A percentile compares a stretch with the other conserved stretches of the same genome.
These are phyloP conservation scores for Sporothrix euskadiensis DNA, from an alignment of 2,329 filamentous ascomycete species.

Conservation along the genomic window DNA sequence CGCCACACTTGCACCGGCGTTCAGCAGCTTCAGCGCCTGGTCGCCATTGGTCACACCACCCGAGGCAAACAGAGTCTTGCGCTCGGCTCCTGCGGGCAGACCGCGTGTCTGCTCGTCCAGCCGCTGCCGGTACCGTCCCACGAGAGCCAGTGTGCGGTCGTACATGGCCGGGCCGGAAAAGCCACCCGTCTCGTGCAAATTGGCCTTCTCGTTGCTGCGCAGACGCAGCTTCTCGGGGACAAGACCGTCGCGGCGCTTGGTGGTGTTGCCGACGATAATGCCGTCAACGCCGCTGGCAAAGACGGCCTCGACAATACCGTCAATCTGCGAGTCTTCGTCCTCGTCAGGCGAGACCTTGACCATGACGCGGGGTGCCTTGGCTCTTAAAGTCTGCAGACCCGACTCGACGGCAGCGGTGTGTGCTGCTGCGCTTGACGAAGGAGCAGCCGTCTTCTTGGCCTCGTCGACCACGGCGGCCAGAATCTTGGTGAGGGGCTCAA, in stretches of 20 bases:
- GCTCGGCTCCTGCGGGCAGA: conserved; percentile 35
- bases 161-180: conserved; percentile 92
- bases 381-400: conserved; percentile 47
- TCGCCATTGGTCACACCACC: conserved; percentile 88
- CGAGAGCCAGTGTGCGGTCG: conserved; percentile 72
- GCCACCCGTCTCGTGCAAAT: conserved; percentile 76
- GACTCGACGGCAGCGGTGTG: conserved; percentile 21
- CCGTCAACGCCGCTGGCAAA: conserved; percentile 85
- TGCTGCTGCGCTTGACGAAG: not conserved
- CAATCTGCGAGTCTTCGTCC: conserved; percentile 78
- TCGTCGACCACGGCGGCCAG: conserved; percentile 80
- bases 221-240: conserved; percentile 67
- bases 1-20: conserved; percentile 85
- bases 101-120: conserved; percentile 52
- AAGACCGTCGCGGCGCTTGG: conserved; percentile 73
- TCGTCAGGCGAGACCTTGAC: conserved; percentile 98
- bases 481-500: conserved; percentile 78
- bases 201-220: conserved; percentile 63
- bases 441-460: conserved; percentile 60
- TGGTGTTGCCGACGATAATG: conserved; percentile 96
- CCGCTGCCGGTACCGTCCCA: conserved; percentile 73
- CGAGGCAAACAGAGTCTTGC: conserved; percentile 87
- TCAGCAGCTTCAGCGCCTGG: conserved; percentile 77
- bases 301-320: conserved; percentile 84
- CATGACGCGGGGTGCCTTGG: conserved; percentile 80